These are phyloP conservation scores for Lupinus albus DNA, from an alignment of 306 rosid genomes.

Conservation along the genomic window DNA sequence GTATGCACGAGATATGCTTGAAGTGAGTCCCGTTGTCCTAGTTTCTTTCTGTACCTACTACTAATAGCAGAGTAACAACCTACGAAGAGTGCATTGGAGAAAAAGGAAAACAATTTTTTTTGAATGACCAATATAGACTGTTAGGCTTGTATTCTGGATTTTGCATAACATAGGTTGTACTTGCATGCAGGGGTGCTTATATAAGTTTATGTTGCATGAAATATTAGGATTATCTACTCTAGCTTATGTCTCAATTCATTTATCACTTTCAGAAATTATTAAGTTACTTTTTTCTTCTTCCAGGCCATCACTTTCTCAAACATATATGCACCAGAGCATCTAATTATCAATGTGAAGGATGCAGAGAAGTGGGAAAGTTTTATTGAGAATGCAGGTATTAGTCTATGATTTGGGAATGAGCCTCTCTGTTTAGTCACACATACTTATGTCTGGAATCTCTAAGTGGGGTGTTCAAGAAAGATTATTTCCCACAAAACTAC, in stretches of 20 bases:
- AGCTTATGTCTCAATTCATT: conserved; percentile 6
- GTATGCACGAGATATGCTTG: conserved; percentile 82
- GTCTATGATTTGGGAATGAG: background rate
- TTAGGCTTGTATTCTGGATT: conserved; percentile 7
- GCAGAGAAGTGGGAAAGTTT: conserved; percentile 98
- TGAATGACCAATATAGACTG: background rate
- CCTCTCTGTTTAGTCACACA: background rate
- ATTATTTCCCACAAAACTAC: no score
- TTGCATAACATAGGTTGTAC: conserved; percentile 1
- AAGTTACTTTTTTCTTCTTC: conserved; percentile 37
- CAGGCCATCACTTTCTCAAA: conserved; percentile 95
- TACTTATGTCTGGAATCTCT: conserved; percentile 15
- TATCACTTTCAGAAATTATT: conserved; percentile 26
- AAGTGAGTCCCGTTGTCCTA: conserved; percentile 59
- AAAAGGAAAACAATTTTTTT: conserved; percentile 12
- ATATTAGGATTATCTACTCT: background rate
- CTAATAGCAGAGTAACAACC: background rate
- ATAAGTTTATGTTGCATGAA: background rate
- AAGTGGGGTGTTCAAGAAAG: no score
- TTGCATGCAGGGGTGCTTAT: background rate
- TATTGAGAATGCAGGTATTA: conserved; percentile 89
- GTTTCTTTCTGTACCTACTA: conserved; percentile 7
- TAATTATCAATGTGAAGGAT: conserved; percentile 80
- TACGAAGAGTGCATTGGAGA: background rate
- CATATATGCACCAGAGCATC: conserved; percentile 95